Evolutionary conservation across 1,139 yeast genomes (phyloP), one percentile per base, ranked within the genome.

Genomic region (Starmera stellimalicola): DNA sequence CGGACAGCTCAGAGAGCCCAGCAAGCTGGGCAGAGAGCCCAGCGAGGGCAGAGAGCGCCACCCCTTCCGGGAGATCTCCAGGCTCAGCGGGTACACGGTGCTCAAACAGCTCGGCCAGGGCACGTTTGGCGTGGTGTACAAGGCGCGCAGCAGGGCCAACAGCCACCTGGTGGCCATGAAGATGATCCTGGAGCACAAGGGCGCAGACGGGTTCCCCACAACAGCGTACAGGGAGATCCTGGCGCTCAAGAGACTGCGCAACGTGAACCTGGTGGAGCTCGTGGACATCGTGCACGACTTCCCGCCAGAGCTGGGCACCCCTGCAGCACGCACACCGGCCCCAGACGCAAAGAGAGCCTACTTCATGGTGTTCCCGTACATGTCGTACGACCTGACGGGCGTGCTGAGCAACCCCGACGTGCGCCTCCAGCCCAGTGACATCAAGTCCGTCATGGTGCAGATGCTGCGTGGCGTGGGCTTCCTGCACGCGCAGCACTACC

Each of bases 201-300:
- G 82, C 31, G 84, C 82, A 48, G 95, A 87, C 47, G 91, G 95
- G 23, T 87, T 91, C 53, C 98, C 99, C 1, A 78, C 93, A 17
- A 93, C 98, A 0, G 96, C 98, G 5, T 72, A 88, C 58, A 68
- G 99, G 42, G 99, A 93, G 52, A 87, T 91, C 41, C 74, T 83
- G 16, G 85, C 88, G 16, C 63, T 93, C 54, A 85, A 84, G 54
- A 68, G 70, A 38, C 61, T 93, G 36, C 59, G 68, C 34, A 87
- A 88, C 51, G 58, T 63, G 22, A 84, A 93, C 54, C 72, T 91
- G 18, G 65, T 93, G 22, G 84, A 77, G 39, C 65, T 91, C 32
- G 53, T 79, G n/a, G 96, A 87, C 45, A 80, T 88, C 79, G 71
- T 88, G 1, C 75, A 81, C 41, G 84, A 80, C 45, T 66, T 68